Conservation (phyloP, 2,329 filamentous ascomycete genomes). For the Paraphoma chrysanthemicola region DNA sequence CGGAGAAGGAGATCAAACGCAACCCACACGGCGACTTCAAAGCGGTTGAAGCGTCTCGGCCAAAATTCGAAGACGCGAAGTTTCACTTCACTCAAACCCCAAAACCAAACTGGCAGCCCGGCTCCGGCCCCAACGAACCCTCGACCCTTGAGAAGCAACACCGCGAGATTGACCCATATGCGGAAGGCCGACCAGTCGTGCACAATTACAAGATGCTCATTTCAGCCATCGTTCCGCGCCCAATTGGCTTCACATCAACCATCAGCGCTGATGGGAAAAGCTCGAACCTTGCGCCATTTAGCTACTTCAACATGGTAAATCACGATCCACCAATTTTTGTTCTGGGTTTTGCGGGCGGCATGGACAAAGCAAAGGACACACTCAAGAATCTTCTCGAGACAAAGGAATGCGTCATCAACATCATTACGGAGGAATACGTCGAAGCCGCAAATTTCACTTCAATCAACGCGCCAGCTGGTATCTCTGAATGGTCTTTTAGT, state of each 20-base stretch:
- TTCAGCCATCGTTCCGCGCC: conserved; percentile 80
- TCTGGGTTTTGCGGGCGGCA: conserved; percentile 65
- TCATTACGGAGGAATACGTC: conserved; percentile 82
- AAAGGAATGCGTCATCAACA: conserved; percentile 79
- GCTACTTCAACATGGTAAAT: conserved; percentile 82
- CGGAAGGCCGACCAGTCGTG: conserved; percentile 67
- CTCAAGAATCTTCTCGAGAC: conserved; percentile 75
- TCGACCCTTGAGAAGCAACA: conserved; percentile 65
- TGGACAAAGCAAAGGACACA: conserved; percentile 75
- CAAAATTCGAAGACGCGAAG: conserved; percentile 61
- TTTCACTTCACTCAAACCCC: conserved; percentile 69
- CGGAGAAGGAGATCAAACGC: conserved; percentile 60
- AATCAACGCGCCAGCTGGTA: conserved; percentile 78
- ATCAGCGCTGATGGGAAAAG: conserved; percentile 65
- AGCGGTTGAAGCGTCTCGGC: conserved; percentile 69
- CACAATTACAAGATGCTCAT: conserved; percentile 95
- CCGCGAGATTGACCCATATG: conserved; percentile 82
- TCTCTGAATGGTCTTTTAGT: conserved; percentile 79
- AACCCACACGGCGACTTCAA: conserved; percentile 81
- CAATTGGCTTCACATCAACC: conserved; percentile 72
- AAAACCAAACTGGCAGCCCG: conserved; percentile 70
- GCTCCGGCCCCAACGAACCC: conserved; percentile 68
- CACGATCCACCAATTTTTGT: conserved; percentile 88
- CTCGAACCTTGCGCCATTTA: conserved; percentile 86
- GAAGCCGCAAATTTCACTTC: conserved; percentile 86